Evolutionary conservation across 371 early-diverging fungal species (phyloP), one percentile per base, ranked within the genome.

Genomic region (Mucor circinelloides): DNA sequence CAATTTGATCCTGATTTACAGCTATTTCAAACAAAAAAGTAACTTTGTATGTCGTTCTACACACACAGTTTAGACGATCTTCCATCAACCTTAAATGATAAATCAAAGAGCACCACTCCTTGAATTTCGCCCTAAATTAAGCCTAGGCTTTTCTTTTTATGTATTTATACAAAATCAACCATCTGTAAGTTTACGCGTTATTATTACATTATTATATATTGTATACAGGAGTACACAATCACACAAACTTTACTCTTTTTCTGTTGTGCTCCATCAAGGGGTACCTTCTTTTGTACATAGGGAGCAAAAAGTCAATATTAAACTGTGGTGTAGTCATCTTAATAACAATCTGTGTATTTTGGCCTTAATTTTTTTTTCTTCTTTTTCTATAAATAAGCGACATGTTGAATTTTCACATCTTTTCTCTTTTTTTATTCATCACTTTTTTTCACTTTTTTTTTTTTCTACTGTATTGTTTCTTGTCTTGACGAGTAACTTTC

Each of bases 401-500:
- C 17, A 36, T 6, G 42, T 17, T 38, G 40, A 42, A 13, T n/a
- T 27, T 55, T 61, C 3, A 44, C 25, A 31, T 17, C 31, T 55
- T 55, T 55, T 25, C 34, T 28, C 28, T 58, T 44, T 58, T n/a
- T 40, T 30, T 59, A 25, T 59, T 59, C 8, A 12, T 25, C 55
- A 38, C 19, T 42, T 31, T 50, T 61, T 7, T 55, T 19, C 42
- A 17, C 23, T 32, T 32, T 55, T 27, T 56, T 32, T 62, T 57
- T 54, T 60, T 60, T 57, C 30, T 57, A 7, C 23, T 42, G 10
- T 36, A 32, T 30, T 46, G 38, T 63, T 63, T 32, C 54, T 68
- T 68, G 68, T 68, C 68, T 68, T 68, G 68, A 68, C 68, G 58
- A 68, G 52, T 19, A 48, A 32, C 30, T 50, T 46, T 13, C 19